Percentiles rank a stretch among this genome's conserved stretches.
Evolutionary conservation across 2,329 filamentous ascomycete species (phyloP).

Genomic region (Colletotrichum higginsianum): DNA sequence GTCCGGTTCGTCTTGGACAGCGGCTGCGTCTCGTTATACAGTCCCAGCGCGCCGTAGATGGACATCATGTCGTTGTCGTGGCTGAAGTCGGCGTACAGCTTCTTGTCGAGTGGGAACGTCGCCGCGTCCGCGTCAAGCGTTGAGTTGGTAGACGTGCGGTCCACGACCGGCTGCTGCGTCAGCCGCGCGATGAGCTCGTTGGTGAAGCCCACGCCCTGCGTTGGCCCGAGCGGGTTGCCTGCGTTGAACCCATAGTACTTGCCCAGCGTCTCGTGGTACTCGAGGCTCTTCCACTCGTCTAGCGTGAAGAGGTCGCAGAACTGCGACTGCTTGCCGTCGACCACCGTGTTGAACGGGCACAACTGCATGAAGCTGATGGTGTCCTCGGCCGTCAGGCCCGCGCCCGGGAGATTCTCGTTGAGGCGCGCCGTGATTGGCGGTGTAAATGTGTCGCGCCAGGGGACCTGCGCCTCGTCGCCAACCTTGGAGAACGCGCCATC

Average conservation of each 20-base stretch:
- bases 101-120: constrained; percentile 80
- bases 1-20: constrained; percentile 67
- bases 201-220: constrained; percentile 88
- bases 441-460: constrained; percentile 76
- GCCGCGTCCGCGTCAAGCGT: constrained; percentile 78
- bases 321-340: constrained; percentile 71
- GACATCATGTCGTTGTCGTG: constrained; percentile 91
- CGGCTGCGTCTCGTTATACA: constrained; percentile 78
- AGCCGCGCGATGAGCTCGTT: constrained; percentile 90
- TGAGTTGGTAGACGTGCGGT: constrained; percentile 82
- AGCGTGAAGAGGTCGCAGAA: constrained; percentile 85
- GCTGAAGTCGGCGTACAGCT: constrained; percentile 89
- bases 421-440: constrained; percentile 78
- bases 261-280: constrained; percentile 83
- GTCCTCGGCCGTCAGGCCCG: constrained; percentile 74
- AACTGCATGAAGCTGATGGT: constrained; percentile 87
- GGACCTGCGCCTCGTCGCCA: constrained; percentile 64
- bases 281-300: constrained; percentile 83
- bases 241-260: constrained; percentile 89
- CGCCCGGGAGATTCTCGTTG: constrained; percentile 77
- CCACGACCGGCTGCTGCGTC: constrained; percentile 76
- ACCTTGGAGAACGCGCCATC: constrained; percentile 65
- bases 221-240: constrained; percentile 84
- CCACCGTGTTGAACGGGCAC: constrained; percentile 88
- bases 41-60: constrained; percentile 81